phyloP scores from a whole-genome alignment of 495 filamentous ascomycete genomes.

The Aspergillus funiculosus region DNA sequence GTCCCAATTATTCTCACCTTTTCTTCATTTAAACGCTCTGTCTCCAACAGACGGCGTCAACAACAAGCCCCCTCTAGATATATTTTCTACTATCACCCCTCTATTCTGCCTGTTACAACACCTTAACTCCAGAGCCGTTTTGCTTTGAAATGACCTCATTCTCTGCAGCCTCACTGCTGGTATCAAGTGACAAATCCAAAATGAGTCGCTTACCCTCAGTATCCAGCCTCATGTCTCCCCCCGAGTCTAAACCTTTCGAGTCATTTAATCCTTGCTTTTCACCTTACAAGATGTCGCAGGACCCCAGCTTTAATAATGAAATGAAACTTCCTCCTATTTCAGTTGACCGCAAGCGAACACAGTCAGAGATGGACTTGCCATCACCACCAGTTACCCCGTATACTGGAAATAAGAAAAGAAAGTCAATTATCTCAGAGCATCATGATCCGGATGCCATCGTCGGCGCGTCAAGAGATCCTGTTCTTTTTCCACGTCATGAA shows the following conservation, averaged over 20 bases:
- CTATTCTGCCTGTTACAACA: background rate
- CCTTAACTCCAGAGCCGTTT: background rate
- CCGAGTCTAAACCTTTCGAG: constrained; percentile 59
- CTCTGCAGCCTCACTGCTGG: constrained; percentile 19
- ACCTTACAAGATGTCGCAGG: constrained; percentile 30
- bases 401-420: constrained; percentile 48
- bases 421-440: constrained; percentile 39
- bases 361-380: constrained; percentile 50
- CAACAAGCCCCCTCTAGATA: constrained; percentile 1
- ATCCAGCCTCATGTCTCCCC: constrained; percentile 69
- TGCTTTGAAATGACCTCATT: constrained; percentile 27
- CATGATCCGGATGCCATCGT: constrained; percentile 30
- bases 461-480: constrained; percentile 48
- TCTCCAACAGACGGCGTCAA: constrained; percentile 2
- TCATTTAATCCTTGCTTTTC: constrained; percentile 45
- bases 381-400: constrained; percentile 71
- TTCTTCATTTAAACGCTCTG: background rate
- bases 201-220: constrained; percentile 50
- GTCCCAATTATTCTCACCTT: constrained; percentile 18
- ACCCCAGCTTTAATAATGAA: constrained; percentile 31
- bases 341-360: constrained; percentile 43
- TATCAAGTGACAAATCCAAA: constrained; percentile 25
- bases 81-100: background rate
- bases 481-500: constrained; percentile 53
- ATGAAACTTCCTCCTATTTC: constrained; percentile 47